phyloP scores from a whole-genome alignment of 768 basidiomycete genomes.

The Saitozyma sp. region DNA sequence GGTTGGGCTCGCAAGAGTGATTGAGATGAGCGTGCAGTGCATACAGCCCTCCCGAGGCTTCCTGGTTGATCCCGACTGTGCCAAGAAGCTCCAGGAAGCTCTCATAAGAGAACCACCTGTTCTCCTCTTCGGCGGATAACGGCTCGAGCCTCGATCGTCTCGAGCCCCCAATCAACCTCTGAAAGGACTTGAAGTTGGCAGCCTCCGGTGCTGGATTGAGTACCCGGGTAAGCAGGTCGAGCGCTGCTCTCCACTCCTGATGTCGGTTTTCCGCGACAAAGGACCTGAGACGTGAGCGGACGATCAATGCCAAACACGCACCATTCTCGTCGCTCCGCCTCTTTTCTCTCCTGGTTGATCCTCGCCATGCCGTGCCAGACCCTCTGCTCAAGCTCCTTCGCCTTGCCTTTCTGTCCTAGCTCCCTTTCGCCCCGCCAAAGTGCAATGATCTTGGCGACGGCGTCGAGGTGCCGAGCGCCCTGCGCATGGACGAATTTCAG shows the following conservation, averaged over 20 bases:
- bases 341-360: slow-evolving; percentile 71
- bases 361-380: slow-evolving; percentile 65
- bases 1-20: slow-evolving; percentile 77
- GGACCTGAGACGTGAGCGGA: slow-evolving; percentile 24
- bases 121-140: slow-evolving; percentile 57
- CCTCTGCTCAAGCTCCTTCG: slow-evolving; percentile 59
- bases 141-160: slow-evolving; percentile 24
- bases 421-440: slow-evolving; percentile 63
- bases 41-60: slow-evolving; percentile 84
- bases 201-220: slow-evolving; percentile 62
- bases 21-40: slow-evolving; percentile 83
- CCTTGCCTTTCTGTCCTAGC: slow-evolving; percentile 43
- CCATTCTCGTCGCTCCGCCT: slow-evolving; percentile 46
- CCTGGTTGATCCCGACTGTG: slow-evolving; percentile 78
- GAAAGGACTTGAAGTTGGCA: slow-evolving; percentile 46
- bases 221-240: slow-evolving; percentile 61
- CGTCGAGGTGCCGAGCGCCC: slow-evolving; percentile 75
- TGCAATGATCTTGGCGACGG: slow-evolving; percentile 67
- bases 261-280: slow-evolving; percentile 19
- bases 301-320: slow-evolving; percentile 16
- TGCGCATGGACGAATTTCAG: slow-evolving; percentile 63
- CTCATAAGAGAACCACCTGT: slow-evolving; percentile 71
- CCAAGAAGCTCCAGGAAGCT: slow-evolving; percentile 72
- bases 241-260: slow-evolving; percentile 65
- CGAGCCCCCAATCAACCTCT: background rate